phyloP scores from a whole-genome alignment of 2,329 filamentous ascomycete species.

The Fusarium marasasianum region DNA sequence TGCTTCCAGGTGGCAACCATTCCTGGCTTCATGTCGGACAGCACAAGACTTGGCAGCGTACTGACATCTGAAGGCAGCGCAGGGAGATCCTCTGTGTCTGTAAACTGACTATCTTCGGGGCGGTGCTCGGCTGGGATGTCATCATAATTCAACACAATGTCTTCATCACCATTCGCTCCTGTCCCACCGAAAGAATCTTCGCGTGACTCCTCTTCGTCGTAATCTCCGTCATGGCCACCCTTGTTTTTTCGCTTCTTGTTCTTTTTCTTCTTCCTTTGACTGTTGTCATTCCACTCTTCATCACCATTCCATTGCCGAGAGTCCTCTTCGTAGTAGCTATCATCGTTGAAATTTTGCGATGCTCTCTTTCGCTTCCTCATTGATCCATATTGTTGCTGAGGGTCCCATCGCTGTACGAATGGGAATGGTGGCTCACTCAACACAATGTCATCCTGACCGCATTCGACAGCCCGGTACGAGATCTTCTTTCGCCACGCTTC shows the following conservation, averaged over 20 bases:
- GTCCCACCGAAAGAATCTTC: conserved; percentile 1
- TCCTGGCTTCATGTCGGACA: conserved; percentile 61
- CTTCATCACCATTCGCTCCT: conserved; percentile 28
- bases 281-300: conserved; percentile 48
- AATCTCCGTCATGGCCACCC: conserved; percentile 9
- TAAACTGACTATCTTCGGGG: conserved; percentile 55
- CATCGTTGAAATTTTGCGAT: conserved; percentile 48
- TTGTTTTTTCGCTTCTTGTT: conserved; percentile 52
- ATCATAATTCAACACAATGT: conserved; percentile 54
- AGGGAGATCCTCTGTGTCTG: conserved; percentile 69
- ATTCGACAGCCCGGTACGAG: conserved; percentile 82
- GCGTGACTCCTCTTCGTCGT: conserved; percentile 10
- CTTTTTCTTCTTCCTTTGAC: conserved; percentile 48
- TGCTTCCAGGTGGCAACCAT: conserved; percentile 77
- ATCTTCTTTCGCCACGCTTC: conserved; percentile 80
- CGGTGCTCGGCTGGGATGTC: conserved; percentile 46
- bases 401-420: conserved; percentile 89
- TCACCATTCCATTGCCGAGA: conserved; percentile 42
- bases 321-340: conserved; percentile 43
- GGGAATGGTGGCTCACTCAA: conserved; percentile 86
- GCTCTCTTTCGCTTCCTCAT: conserved; percentile 61
- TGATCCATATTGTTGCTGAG: conserved; percentile 65
- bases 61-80: conserved; percentile 66
- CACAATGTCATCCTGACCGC: conserved; percentile 73
- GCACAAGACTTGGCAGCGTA: conserved; percentile 60